A percentile compares a stretch with the other conserved stretches of the same genome.
These are phyloP conservation scores for Penicillium occitanis DNA, from an alignment of 2,329 filamentous ascomycete species.

Conservation along the genomic window DNA sequence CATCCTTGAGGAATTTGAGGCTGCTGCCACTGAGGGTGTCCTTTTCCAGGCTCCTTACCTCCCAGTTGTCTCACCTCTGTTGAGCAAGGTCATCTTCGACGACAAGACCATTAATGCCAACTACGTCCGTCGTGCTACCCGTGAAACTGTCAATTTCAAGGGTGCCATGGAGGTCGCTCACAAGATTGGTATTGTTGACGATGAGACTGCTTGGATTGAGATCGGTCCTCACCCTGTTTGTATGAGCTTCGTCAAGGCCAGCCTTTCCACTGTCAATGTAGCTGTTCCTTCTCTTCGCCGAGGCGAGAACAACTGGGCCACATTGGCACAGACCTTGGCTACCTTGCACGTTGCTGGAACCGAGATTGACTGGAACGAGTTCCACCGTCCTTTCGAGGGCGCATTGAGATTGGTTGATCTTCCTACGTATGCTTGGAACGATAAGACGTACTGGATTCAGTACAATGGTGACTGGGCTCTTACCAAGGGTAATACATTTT, in stretches of 20 bases:
- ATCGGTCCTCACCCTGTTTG: constrained; percentile 73
- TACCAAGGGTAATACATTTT: constrained; percentile 62
- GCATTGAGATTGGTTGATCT: constrained; percentile 62
- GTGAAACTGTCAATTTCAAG: constrained; percentile 69
- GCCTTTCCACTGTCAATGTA: constrained; percentile 55
- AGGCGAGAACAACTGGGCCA: constrained; percentile 64
- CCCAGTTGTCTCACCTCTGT: constrained; percentile 49
- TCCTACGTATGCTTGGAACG: constrained; percentile 67
- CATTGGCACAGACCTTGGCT: constrained; percentile 58
- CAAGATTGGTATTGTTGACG: constrained; percentile 59
- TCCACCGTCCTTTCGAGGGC: constrained; percentile 61
- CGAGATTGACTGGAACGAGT: constrained; percentile 69
- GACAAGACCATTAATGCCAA: constrained; percentile 45
- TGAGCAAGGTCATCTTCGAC: constrained; percentile 42
- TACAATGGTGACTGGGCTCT: constrained; percentile 71
- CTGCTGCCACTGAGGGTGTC: constrained; percentile 45
- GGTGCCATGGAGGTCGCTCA: constrained; percentile 61
- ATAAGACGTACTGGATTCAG: constrained; percentile 71
- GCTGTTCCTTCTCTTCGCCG: constrained; percentile 63
- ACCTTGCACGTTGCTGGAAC: constrained; percentile 63
- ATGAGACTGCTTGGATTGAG: constrained; percentile 70
- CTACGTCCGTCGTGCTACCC: constrained; percentile 65
- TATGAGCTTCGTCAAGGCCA: constrained; percentile 66
- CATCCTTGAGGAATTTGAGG: constrained; percentile 61
- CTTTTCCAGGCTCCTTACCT: constrained; percentile 41